These are phyloP conservation scores for Alternaria arbusti DNA, from an alignment of 2,329 filamentous ascomycete genomes.

Conservation along the genomic window DNA sequence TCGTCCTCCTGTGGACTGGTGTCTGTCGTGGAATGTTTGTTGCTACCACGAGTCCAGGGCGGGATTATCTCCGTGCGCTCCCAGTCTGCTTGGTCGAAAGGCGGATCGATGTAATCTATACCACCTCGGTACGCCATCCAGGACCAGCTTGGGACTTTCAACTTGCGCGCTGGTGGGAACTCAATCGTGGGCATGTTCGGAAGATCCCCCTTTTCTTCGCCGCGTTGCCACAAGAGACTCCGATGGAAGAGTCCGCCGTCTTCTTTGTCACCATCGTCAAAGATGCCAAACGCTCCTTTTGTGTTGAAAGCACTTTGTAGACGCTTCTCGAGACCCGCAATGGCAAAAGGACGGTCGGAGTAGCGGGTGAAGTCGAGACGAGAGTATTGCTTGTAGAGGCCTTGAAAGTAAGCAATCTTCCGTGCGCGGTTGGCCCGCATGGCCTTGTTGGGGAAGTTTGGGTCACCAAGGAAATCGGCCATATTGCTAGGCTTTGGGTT, in stretches of 20 bases:
- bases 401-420: slow-evolving; percentile 26
- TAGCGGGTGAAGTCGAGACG: slow-evolving; percentile 22
- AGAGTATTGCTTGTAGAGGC: slow-evolving; percentile 41
- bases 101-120: slow-evolving; percentile 17
- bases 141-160: slow-evolving; percentile 18
- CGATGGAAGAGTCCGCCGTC: slow-evolving; percentile 26
- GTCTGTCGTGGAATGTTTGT: neutral
- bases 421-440: slow-evolving; percentile 8
- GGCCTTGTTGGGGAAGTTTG: slow-evolving; percentile 27
- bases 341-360: slow-evolving; percentile 40
- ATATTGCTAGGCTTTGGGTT: neutral
- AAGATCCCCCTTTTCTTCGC: neutral
- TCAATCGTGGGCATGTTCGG: slow-evolving; percentile 1
- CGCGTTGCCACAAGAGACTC: slow-evolving; percentile 42
- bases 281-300: slow-evolving; percentile 41
- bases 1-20: neutral
- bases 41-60: neutral
- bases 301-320: slow-evolving; percentile 27
- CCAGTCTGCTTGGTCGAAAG: slow-evolving; percentile 4
- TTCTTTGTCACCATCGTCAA: slow-evolving; percentile 24
- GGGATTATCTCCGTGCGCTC: slow-evolving; percentile 4
- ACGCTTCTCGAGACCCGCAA: slow-evolving; percentile 41
- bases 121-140: slow-evolving; percentile 25
- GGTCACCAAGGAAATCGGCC: slow-evolving; percentile 37
- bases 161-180: neutral